These are phyloP conservation scores for Aspergillus cavernicola DNA, from an alignment of 495 filamentous ascomycete species.

Conservation along the genomic window DNA sequence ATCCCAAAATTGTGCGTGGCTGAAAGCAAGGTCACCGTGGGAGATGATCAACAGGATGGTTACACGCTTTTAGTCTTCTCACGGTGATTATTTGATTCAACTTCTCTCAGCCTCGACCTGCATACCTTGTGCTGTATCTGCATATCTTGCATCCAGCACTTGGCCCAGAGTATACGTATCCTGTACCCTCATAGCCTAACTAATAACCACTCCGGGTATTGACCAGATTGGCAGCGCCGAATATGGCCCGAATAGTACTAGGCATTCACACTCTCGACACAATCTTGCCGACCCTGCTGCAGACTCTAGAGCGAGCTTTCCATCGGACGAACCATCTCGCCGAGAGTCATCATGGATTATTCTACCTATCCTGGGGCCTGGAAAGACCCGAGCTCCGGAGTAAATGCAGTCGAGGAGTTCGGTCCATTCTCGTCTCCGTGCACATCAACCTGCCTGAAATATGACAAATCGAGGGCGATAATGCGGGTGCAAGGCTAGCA, in stretches of 20 bases:
- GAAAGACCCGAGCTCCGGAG: not conserved
- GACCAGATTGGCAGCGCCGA: slow-evolving; percentile 2
- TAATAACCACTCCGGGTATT: slow-evolving; percentile 5
- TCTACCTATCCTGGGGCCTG: slow-evolving; percentile 1
- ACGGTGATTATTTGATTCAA: slow-evolving; percentile 12
- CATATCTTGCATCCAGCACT: not conserved
- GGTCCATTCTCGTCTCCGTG: slow-evolving; percentile 5
- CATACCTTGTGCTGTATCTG: slow-evolving; percentile 2
- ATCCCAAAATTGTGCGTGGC: slow-evolving; percentile 14
- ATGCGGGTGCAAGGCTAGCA: not conserved
- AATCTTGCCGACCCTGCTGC: slow-evolving; percentile 4
- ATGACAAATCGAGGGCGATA: slow-evolving; percentile 16
- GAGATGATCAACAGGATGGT: not conserved
- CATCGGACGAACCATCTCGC: slow-evolving; percentile 12
- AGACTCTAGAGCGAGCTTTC: slow-evolving; percentile 1
- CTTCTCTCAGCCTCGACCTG: not conserved
- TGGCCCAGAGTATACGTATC: slow-evolving; percentile 5
- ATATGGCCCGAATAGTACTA: slow-evolving; percentile 2
- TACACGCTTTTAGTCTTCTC: slow-evolving; percentile 1
- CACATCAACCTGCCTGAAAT: not conserved
- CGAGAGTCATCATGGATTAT: too few relatives aligned
- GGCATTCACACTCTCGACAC: not conserved
- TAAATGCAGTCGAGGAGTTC: not conserved
- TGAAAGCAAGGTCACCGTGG: not conserved
- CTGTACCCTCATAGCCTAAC: not conserved